Evolutionary conservation across 2,329 filamentous ascomycete species (phyloP).

Genomic region (Nigrospora sphaerica): DNA sequence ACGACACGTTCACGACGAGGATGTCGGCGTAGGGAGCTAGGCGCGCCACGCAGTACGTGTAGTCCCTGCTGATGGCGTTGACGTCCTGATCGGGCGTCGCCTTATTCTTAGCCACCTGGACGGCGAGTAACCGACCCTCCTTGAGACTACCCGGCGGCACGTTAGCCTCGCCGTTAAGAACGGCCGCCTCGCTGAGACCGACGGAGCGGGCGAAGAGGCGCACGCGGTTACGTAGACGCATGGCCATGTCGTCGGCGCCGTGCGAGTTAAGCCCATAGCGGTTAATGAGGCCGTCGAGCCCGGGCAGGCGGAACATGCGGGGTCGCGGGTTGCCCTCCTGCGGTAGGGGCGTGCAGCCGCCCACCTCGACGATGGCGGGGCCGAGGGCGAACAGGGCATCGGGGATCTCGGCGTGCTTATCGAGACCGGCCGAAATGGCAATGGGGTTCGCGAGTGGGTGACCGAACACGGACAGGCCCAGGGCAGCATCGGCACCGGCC

Average conservation of each 20-base stretch:
- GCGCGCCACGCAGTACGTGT: constrained; percentile 81
- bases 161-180: constrained; percentile 69
- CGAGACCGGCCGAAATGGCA: constrained; percentile 89
- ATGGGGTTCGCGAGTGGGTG: constrained; percentile 75
- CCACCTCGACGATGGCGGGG: constrained; percentile 82
- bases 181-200: constrained; percentile 63
- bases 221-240: constrained; percentile 68
- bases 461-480: constrained; percentile 60
- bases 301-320: constrained; percentile 79
- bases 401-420: constrained; percentile 88
- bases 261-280: constrained; percentile 91
- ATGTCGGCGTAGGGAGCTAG: constrained; percentile 88
- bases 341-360: constrained; percentile 79
- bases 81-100: constrained; percentile 79
- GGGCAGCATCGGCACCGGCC: constrained; percentile 24
- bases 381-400: constrained; percentile 80
- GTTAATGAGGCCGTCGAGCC: constrained; percentile 84
- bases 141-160: constrained; percentile 79
- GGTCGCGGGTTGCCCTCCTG: constrained; percentile 85
- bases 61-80: constrained; percentile 70
- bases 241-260: constrained; percentile 82
- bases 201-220: constrained; percentile 65
- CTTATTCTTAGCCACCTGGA: constrained; percentile 98
- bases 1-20: constrained; percentile 96
- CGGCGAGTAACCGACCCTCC: constrained; percentile 70